Conservation (phyloP, 768 basidiomycete species). For the Lactifluus volemus region DNA sequence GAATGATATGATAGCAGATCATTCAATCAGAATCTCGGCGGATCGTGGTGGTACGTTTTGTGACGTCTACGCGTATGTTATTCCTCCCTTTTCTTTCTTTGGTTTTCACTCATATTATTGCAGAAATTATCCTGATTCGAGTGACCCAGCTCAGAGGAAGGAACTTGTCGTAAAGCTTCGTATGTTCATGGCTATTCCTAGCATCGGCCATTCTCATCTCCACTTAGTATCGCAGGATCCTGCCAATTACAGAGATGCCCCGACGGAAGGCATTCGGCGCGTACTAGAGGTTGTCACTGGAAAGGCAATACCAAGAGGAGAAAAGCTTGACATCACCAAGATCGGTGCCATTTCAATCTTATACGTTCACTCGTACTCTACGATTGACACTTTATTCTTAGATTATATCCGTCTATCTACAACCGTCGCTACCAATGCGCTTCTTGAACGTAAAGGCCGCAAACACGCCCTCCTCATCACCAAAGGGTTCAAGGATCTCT, state of each 20-base stretch:
- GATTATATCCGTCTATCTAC: conserved; percentile 91
- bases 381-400: conserved; percentile 24
- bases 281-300: conserved; percentile 74
- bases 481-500: conserved; percentile 82
- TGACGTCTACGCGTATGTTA: conserved; percentile 70
- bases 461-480: conserved; percentile 89
- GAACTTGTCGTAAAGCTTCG: conserved; percentile 89
- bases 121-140: conserved; percentile 70
- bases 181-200: conserved; percentile 29
- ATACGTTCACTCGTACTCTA: not conserved
- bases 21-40: conserved; percentile 76
- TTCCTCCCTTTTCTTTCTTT: not conserved
- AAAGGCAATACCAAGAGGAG: conserved; percentile 55
- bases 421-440: conserved; percentile 93
- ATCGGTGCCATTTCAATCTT: conserved; percentile 46
- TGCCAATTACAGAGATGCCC: conserved; percentile 82
- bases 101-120: not conserved
- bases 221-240: conserved; percentile 79
- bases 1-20: conserved; percentile 41
- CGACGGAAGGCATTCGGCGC: conserved; percentile 87
- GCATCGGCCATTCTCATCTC: not conserved
- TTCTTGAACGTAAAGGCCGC: conserved; percentile 91
- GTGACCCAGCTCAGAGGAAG: conserved; percentile 48
- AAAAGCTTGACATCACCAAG: conserved; percentile 63
- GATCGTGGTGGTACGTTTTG: conserved; percentile 92